Percentiles rank a stretch among this genome's conserved stretches.
Evolutionary conservation across 1,284 basidiomycete genomes (phyloP).

Genomic region (Puccinia coronata): DNA sequence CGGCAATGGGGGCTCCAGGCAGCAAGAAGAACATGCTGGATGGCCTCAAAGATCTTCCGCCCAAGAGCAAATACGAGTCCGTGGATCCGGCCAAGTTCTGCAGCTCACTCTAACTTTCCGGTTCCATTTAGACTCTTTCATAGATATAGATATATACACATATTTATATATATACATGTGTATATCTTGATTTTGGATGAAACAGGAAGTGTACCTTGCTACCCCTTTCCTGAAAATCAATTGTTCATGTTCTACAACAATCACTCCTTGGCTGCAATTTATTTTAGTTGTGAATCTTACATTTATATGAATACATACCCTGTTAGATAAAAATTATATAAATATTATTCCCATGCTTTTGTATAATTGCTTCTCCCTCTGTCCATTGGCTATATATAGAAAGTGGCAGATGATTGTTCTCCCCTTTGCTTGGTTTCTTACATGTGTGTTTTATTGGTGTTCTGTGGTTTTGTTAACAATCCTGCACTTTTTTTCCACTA

Average conservation of each 20-base stretch:
- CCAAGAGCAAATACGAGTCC: slow-evolving; percentile 84
- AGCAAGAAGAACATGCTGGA: slow-evolving; percentile 75
- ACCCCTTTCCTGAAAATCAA: not conserved
- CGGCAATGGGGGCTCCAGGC: slow-evolving; percentile 24
- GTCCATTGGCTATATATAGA: too few species aligned
- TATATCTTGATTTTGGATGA: not conserved
- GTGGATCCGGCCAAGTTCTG: slow-evolving; percentile 14
- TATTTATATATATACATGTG: too few species aligned
- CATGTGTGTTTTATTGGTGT: too few species aligned
- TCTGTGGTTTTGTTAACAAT: too few species aligned
- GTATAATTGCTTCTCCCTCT: too few species aligned
- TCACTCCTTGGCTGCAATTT: not conserved
- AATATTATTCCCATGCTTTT: too few species aligned
- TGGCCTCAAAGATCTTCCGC: slow-evolving; percentile 81
- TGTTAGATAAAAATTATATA: too few species aligned
- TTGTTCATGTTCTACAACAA: not conserved
- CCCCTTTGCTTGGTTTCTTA: too few species aligned
- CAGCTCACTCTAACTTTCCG: not conserved
- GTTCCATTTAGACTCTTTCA: too few species aligned
- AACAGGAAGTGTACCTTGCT: not conserved
- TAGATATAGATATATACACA: too few species aligned
- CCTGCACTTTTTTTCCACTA: too few species aligned
- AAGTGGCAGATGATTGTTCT: too few species aligned
- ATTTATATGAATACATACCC: not conserved
- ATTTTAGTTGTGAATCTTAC: not conserved